Evolutionary conservation across 1,284 basidiomycete species (phyloP).

Genomic region (Paramarasmius palmivorus): DNA sequence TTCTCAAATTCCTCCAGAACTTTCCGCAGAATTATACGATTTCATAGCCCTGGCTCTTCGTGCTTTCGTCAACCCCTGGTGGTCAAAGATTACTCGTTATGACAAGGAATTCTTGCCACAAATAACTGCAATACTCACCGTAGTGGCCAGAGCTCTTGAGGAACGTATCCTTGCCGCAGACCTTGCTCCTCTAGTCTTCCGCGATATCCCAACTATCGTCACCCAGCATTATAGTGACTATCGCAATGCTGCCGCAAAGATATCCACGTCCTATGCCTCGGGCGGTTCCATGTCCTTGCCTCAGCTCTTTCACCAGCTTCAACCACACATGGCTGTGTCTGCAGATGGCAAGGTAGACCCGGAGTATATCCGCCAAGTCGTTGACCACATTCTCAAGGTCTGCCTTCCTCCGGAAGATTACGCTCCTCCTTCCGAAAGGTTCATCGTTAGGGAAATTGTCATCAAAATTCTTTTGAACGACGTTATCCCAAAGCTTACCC

Average conservation of each 20-base stretch:
- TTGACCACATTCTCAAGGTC: conserved; percentile 68
- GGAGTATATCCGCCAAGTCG: conserved; percentile 75
- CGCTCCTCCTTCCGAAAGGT: conserved; percentile 68
- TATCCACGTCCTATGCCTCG: conserved; percentile 64
- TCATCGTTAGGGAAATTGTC: conserved; percentile 75
- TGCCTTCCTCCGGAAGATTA: conserved; percentile 73
- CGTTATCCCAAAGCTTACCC: conserved; percentile 65
- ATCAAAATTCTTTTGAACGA: conserved; percentile 70
- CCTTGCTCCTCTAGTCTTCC: conserved; percentile 56
- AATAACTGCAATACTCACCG: conserved; percentile 58
- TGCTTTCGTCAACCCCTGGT: conserved; percentile 80
- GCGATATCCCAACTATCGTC: conserved; percentile 61
- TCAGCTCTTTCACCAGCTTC: conserved; percentile 72
- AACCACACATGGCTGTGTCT: conserved; percentile 77
- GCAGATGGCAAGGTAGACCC: conserved; percentile 62
- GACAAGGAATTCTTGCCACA: conserved; percentile 81
- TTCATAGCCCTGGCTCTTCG: conserved; percentile 75
- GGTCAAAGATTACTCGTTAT: conserved; percentile 77
- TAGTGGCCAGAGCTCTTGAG: conserved; percentile 62
- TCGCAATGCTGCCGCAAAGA: conserved; percentile 61
- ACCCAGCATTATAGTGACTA: conserved; percentile 77
- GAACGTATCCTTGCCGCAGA: conserved; percentile 55
- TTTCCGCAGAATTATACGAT: conserved; percentile 73
- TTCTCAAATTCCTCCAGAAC: conserved; percentile 44
- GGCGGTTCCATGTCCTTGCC: conserved; percentile 62